These are phyloP conservation scores for Baorangia bicolor DNA, from an alignment of 768 basidiomycete species.

Conservation along the genomic window DNA sequence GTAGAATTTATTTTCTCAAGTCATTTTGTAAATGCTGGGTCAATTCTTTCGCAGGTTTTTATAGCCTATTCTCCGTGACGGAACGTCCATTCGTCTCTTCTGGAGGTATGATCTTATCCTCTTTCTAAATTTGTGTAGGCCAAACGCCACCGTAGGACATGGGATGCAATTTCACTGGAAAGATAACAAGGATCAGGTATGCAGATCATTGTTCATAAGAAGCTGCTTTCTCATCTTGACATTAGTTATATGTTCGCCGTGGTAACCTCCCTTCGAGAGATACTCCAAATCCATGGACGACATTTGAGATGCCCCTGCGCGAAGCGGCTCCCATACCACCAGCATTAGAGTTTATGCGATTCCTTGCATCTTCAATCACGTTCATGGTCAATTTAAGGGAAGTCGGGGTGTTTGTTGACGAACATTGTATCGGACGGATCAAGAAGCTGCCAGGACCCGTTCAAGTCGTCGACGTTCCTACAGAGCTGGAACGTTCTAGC, in stretches of 20 bases:
- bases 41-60: conserved; percentile 50
- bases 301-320: conserved; percentile 82
- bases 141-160: neutral
- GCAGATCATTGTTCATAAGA: too few relatives aligned
- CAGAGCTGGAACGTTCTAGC: conserved; percentile 53
- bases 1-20: neutral
- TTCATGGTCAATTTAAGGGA: conserved; percentile 80
- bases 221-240: neutral
- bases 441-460: conserved; percentile 57
- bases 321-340: conserved; percentile 73
- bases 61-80: conserved; percentile 77
- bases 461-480: conserved; percentile 47
- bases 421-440: conserved; percentile 60
- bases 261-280: neutral
- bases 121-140: neutral
- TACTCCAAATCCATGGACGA: conserved; percentile 58
- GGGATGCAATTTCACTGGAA: neutral
- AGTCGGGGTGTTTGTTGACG: conserved; percentile 78
- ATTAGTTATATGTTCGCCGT: neutral
- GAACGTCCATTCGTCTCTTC: neutral
- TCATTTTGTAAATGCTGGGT: neutral
- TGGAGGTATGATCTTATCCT: neutral
- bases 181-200: neutral
- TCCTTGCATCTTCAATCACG: conserved; percentile 85
- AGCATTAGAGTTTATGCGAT: conserved; percentile 83